A percentile compares a stretch with the other conserved stretches of the same genome.
phyloP scores from a whole-genome alignment of 192 early-diverging fungal genomes.

The Entomortierella lignicola region DNA sequence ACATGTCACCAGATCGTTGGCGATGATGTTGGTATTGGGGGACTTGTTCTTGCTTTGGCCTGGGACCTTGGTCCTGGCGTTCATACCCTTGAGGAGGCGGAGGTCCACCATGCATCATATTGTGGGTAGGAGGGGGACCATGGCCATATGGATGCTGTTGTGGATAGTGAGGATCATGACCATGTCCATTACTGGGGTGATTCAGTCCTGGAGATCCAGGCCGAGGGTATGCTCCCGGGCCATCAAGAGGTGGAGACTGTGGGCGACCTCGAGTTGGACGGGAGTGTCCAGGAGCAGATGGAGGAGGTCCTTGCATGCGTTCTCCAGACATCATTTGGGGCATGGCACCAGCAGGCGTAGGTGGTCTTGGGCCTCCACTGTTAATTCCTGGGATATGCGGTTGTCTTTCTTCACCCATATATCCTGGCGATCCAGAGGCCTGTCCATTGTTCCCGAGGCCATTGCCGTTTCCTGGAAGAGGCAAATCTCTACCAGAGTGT shows the following conservation, averaged over 20 bases:
- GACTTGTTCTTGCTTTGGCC: constrained; percentile 33
- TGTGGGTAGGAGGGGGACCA: constrained; percentile 25
- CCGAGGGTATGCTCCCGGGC: constrained; percentile 18
- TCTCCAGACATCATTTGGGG: constrained; percentile 50
- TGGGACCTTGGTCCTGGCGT: constrained; percentile 18
- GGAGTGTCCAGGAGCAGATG: constrained; percentile 10
- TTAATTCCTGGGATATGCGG: constrained; percentile 51
- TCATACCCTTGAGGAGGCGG: constrained; percentile 28
- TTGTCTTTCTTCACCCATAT: constrained; percentile 34
- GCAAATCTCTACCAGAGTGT: constrained; percentile 34
- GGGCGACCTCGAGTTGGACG: constrained; percentile 19
- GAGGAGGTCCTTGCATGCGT: constrained; percentile 18
- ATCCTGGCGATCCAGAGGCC: constrained; percentile 15
- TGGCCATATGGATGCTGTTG: constrained; percentile 36
- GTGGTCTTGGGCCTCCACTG: constrained; percentile 24
- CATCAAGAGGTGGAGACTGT: constrained; percentile 30
- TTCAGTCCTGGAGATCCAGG: constrained; percentile 29
- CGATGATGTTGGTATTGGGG: constrained; percentile 44
- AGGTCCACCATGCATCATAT: constrained; percentile 25
- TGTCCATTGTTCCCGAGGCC: constrained; percentile 16
- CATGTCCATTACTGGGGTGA: constrained; percentile 25
- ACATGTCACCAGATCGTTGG: constrained; percentile 31
- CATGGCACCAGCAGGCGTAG: constrained; percentile 38
- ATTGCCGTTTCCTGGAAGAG: constrained; percentile 36
- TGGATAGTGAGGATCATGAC: constrained; percentile 35